Evolutionary conservation across 2,329 filamentous ascomycete species (phyloP).

Genomic region (Sclerotinia subarctica): DNA sequence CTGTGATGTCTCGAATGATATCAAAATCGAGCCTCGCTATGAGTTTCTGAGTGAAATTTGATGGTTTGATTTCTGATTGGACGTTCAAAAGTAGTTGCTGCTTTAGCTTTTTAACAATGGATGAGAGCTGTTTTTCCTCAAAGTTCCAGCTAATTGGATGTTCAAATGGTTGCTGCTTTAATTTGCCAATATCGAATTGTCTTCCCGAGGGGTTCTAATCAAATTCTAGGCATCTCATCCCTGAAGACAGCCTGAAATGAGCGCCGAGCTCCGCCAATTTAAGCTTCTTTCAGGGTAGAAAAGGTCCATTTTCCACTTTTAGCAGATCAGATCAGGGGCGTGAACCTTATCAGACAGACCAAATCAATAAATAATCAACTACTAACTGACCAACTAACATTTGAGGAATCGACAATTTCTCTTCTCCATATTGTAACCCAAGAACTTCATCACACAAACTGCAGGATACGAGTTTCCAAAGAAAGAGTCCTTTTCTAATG

Average conservation of each 20-base stretch:
- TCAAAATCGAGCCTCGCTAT: neutral
- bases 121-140: neutral
- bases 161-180: neutral
- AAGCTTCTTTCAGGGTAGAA: neutral
- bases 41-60: constrained; percentile 1
- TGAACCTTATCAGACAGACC: neutral
- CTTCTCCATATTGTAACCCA: neutral
- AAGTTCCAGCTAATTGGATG: neutral
- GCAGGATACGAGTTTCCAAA: neutral
- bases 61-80: constrained; percentile 2
- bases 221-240: neutral
- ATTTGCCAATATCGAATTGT: neutral
- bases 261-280: neutral
- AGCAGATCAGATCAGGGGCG: constrained; percentile 1
- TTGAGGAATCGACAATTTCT: neutral
- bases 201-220: neutral
- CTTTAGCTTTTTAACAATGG: neutral
- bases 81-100: neutral
- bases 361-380: neutral
- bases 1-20: neutral
- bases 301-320: neutral
- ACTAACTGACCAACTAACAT: neutral
- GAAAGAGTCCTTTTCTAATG: neutral
- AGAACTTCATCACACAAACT: neutral
- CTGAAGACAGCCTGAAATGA: neutral